Base-by-base conservation (phyloP, 129 eudicot genomes). In the Chrysanthemum seticuspe region DNA sequence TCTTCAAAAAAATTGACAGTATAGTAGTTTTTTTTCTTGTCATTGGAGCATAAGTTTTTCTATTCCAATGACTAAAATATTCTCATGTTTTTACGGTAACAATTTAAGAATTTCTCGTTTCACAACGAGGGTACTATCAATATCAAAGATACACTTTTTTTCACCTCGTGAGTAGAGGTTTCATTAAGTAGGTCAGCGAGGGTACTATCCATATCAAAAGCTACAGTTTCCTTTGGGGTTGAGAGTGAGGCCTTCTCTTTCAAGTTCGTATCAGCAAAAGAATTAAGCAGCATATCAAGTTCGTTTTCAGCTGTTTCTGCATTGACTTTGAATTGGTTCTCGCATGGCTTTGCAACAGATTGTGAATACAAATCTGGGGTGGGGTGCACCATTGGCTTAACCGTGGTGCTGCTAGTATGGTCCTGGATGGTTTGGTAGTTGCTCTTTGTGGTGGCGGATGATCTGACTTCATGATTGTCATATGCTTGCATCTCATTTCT, bases 221-320 rank as follows among this genome's bases (percentile, higher is more conserved):
- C 74, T 27, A 75, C 40, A 2, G 45, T 64, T 21, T 36, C 63
- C 57, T 61, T 70, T 67, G 73, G 45, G 10, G 66, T 63, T 71
- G 72, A 45, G 0, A 49, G 49, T 68, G 62, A 18, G 1, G 71
- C 53, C n/a, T 55, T 71, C 56, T 78, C 73, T 27, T 63, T 71
- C 62, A 84, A n/a, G 44, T 74, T 75, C 27, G 82, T 70, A 59
- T 85, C 89, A 53, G 23, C 70, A 59, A 89, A 84, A 23, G 98
- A 87, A 67, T 78, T 80, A 12, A 89, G 89, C 53, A 92, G 94
- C 83, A 92, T 74, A 80, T 93, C 96, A 4, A 93, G 96, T 73
- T 93, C 98, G 0, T 80, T 86, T 78, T 89, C 98, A 15, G 91
- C 88, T 71, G 72, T 83, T 62, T 73, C 68, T 13, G 90, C 87